Percentiles rank a stretch among this genome's conserved stretches.
Evolutionary conservation across 179 eudicot species (phyloP).

Genomic region (Monotropa hypopitys): DNA sequence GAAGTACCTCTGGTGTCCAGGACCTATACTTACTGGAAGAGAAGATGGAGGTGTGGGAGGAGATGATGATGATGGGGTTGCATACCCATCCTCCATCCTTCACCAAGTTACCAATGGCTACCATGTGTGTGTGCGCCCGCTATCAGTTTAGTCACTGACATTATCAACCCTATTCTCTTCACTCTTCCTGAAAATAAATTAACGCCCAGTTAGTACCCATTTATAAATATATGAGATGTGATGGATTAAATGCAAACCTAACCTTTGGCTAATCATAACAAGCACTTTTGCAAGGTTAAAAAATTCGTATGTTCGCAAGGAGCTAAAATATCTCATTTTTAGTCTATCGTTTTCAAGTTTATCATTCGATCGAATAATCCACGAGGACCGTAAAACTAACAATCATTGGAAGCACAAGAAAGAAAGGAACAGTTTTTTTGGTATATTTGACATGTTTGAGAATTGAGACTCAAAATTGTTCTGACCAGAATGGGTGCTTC

Average conservation of each 20-base stretch:
- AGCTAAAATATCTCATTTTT: too few relatives aligned
- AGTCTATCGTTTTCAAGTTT: neutral
- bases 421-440: neutral
- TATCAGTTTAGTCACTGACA: too few relatives aligned
- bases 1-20: conserved; percentile 7
- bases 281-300: too few relatives aligned
- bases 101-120: too few relatives aligned
- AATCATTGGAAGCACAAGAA: neutral
- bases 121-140: too few relatives aligned
- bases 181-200: neutral
- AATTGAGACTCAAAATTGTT: neutral
- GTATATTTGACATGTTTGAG: too few relatives aligned
- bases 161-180: neutral
- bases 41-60: conserved; percentile 16
- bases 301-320: too few relatives aligned
- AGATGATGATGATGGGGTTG: conserved; percentile 14
- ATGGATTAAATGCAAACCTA: too few relatives aligned
- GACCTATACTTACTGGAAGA: conserved; percentile 15
- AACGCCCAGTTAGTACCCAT: too few relatives aligned
- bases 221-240: too few relatives aligned
- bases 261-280: neutral
- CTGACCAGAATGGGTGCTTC: neutral
- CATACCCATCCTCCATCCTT: conserved; percentile 3
- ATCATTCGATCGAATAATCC: neutral
- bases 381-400: neutral